phyloP scores from a whole-genome alignment of 2,329 filamentous ascomycete species.

The Mycosphaerella arachidis region DNA sequence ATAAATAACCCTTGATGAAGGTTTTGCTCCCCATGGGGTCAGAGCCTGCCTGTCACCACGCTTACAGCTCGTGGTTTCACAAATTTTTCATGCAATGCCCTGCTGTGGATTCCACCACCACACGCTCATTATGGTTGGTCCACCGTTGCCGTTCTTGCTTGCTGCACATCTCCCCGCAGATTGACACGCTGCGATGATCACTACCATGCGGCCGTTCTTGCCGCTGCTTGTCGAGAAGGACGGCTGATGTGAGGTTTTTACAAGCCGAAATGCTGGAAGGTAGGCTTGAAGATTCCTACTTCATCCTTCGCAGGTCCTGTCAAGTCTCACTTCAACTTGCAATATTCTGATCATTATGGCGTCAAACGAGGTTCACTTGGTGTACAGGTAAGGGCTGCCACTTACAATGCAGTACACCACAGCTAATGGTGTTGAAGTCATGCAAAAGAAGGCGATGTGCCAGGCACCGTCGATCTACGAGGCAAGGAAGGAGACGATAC shows the following conservation, averaged over 20 bases:
- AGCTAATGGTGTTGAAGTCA: slow-evolving; percentile 38
- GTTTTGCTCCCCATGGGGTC: too few relatives aligned
- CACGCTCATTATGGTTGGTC: too few relatives aligned
- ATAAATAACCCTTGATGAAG: too few relatives aligned
- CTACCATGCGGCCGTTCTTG: background rate
- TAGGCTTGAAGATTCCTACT: background rate
- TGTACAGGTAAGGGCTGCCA: slow-evolving; percentile 14
- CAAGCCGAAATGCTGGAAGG: background rate
- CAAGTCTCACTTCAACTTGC: background rate
- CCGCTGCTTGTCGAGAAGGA: background rate
- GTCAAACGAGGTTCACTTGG: slow-evolving; percentile 10
- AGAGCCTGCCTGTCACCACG: too few relatives aligned
- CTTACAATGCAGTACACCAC: background rate
- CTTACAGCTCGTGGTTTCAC: too few relatives aligned
- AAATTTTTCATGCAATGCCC: too few relatives aligned
- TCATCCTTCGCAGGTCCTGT: background rate
- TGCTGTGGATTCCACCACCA: too few relatives aligned
- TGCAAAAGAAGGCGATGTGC: slow-evolving; percentile 53
- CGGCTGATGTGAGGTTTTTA: background rate
- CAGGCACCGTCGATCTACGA: slow-evolving; percentile 54
- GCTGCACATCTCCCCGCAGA: background rate
- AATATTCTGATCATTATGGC: slow-evolving; percentile 1
- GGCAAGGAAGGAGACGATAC: slow-evolving; percentile 56
- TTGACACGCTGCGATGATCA: background rate
- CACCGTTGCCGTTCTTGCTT: too few relatives aligned